These are phyloP conservation scores for Aspergillus piperis DNA, from an alignment of 2,329 filamentous ascomycete genomes.

Conservation along the genomic window DNA sequence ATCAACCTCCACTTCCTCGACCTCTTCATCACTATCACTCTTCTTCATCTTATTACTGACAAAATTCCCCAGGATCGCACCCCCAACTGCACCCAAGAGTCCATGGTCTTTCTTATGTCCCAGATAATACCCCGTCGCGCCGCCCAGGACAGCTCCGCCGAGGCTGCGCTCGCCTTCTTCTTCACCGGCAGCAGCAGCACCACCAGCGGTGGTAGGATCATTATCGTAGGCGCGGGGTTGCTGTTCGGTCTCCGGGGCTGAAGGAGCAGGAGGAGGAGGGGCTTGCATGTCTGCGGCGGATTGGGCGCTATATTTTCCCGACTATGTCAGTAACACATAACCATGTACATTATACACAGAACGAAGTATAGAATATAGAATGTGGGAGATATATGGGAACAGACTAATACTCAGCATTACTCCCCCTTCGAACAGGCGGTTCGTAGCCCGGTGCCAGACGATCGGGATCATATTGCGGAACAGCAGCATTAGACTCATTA, in stretches of 20 bases:
- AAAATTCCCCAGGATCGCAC: constrained; percentile 58
- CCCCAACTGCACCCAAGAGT: constrained; percentile 59
- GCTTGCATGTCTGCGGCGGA: neutral
- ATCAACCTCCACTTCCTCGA: constrained; percentile 2
- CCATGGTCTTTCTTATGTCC: constrained; percentile 61
- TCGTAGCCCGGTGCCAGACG: constrained; percentile 15
- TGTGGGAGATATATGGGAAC: neutral
- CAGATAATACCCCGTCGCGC: constrained; percentile 57
- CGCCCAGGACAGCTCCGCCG: constrained; percentile 59
- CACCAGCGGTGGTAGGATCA: no score
- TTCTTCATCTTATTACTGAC: constrained; percentile 57
- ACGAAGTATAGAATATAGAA: no score
- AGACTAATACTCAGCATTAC: constrained; percentile 26
- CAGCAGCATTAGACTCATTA: no score
- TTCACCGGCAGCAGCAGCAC: constrained; percentile 6
- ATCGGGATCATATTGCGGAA: constrained; percentile 3
- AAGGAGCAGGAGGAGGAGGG: neutral
- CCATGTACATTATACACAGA: no score
- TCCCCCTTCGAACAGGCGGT: constrained; percentile 10
- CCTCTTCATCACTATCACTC: constrained; percentile 31
- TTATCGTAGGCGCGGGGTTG: neutral
- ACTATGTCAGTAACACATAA: no score
- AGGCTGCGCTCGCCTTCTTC: constrained; percentile 59
- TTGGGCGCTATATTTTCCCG: neutral
- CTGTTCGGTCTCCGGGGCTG: neutral